phyloP scores from a whole-genome alignment of 1,284 basidiomycete genomes.

The Xanthoconium separans region DNA sequence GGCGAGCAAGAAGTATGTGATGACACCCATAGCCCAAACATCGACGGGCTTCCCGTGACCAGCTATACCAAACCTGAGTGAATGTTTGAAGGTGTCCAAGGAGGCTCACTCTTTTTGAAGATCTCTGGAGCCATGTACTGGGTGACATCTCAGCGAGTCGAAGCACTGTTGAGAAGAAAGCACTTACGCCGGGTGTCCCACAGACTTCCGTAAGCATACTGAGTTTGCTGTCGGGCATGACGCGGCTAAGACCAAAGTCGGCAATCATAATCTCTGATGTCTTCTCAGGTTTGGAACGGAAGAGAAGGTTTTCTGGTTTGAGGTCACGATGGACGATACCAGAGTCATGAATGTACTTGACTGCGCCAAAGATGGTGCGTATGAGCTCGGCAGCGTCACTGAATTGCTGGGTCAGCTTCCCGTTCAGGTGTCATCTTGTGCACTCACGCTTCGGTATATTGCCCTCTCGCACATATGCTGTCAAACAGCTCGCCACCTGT shows the following conservation, averaged over 20 bases:
- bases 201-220: slow-evolving; percentile 92
- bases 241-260: slow-evolving; percentile 90
- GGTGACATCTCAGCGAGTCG: slow-evolving; percentile 11
- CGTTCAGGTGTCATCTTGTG: slow-evolving; percentile 2
- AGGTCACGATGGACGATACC: slow-evolving; percentile 98
- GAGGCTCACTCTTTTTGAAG: slow-evolving; percentile 81
- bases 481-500: slow-evolving; percentile 98
- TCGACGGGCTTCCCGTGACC: slow-evolving; percentile 97
- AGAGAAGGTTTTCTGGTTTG: slow-evolving; percentile 97
- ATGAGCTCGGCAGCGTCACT: slow-evolving; percentile 92
- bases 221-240: slow-evolving; percentile 91
- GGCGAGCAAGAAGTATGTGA: slow-evolving; percentile 93
- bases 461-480: slow-evolving; percentile 96
- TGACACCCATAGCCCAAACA: slow-evolving; percentile 96
- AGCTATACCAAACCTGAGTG: slow-evolving; percentile 40
- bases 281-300: slow-evolving; percentile 87
- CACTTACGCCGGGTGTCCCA: slow-evolving; percentile 76
- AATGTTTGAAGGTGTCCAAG: not conserved
- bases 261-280: slow-evolving; percentile 94
- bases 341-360: slow-evolving; percentile 89
- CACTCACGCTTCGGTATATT: slow-evolving; percentile 89
- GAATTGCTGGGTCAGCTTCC: slow-evolving; percentile 3
- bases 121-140: slow-evolving; percentile 99
- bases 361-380: slow-evolving; percentile 83
- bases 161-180: slow-evolving; percentile 6